Percentiles rank a stretch among this genome's conserved stretches.
These are phyloP conservation scores for Friedmanniomyces simplex DNA, from an alignment of 495 filamentous ascomycete genomes.

Conservation along the genomic window DNA sequence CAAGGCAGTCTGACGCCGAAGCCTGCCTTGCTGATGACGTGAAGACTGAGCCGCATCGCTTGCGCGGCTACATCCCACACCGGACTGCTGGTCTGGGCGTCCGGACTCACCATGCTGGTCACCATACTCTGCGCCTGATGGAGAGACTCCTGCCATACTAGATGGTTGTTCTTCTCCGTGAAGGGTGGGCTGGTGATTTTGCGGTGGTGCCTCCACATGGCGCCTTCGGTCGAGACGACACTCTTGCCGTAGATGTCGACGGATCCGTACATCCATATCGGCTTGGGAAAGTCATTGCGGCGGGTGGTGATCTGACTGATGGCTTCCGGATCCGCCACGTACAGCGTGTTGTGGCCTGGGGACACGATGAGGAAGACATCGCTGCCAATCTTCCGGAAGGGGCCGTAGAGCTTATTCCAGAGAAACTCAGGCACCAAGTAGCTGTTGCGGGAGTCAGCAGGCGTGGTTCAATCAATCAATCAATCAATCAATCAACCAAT, in stretches of 20 bases:
- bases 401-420: constrained; percentile 33
- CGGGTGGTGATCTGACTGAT: constrained; percentile 49
- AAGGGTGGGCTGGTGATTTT: constrained; percentile 59
- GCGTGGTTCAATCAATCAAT: background rate
- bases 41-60: constrained; percentile 51
- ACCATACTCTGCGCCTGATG: constrained; percentile 48
- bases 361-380: constrained; percentile 48
- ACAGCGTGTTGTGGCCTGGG: constrained; percentile 38
- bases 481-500: no score
- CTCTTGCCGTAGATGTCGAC: constrained; percentile 54
- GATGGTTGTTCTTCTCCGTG: constrained; percentile 58
- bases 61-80: constrained; percentile 45
- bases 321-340: constrained; percentile 46
- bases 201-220: constrained; percentile 54
- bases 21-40: constrained; percentile 58
- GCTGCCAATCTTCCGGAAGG: constrained; percentile 34
- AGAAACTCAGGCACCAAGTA: constrained; percentile 32
- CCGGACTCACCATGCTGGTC: constrained; percentile 37
- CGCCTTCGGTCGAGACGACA: constrained; percentile 53
- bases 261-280: constrained; percentile 44
- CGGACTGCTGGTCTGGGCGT: constrained; percentile 32
- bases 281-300: constrained; percentile 59
- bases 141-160: constrained; percentile 52
- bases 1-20: constrained; percentile 40
- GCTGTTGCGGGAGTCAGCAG: constrained; percentile 11